These are phyloP conservation scores for Aspergillus ruber DNA, from an alignment of 2,329 filamentous ascomycete genomes.

Conservation along the genomic window DNA sequence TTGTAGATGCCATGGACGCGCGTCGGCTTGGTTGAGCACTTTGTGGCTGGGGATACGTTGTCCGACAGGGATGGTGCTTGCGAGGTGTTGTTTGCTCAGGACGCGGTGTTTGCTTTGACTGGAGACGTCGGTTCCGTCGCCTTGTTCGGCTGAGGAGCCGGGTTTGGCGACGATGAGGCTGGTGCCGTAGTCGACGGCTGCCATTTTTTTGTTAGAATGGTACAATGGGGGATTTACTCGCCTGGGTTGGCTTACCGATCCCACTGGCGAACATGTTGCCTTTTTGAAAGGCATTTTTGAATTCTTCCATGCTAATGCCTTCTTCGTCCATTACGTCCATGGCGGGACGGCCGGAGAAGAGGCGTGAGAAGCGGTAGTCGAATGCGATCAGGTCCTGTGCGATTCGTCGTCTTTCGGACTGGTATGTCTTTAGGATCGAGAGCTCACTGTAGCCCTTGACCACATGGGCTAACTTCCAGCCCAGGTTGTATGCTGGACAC, in stretches of 20 bases:
- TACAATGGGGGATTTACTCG: conserved; percentile 4
- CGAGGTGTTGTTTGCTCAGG: conserved; percentile 14
- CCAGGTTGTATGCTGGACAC: conserved; percentile 45
- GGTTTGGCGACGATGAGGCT: conserved; percentile 53
- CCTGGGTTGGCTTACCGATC: conserved; percentile 25
- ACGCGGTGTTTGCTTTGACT: conserved; percentile 11
- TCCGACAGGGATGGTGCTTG: conserved; percentile 26
- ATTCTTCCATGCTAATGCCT: conserved; percentile 57
- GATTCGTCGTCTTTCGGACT: conserved; percentile 51
- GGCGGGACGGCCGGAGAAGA: conserved; percentile 53
- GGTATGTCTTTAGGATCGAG: conserved; percentile 46
- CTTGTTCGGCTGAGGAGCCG: conserved; percentile 38
- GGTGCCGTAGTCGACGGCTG: conserved; percentile 52
- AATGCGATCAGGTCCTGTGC: conserved; percentile 62
- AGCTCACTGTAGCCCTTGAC: conserved; percentile 37
- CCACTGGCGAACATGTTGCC: conserved; percentile 56
- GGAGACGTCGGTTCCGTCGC: conserved; percentile 43
- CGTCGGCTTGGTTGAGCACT: conserved; percentile 32
- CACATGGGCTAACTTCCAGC: conserved; percentile 51
- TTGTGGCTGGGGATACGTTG: conserved; percentile 29
- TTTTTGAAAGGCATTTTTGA: conserved; percentile 56
- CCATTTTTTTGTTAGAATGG: conserved; percentile 1
- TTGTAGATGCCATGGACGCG: conserved; percentile 33
- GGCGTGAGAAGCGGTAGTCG: conserved; percentile 51
- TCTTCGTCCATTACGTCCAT: conserved; percentile 55